Evolutionary conservation across 192 early-diverging fungal species (phyloP), one percentile per base, ranked within the genome.

Genomic region (Coemansia sp.): DNA sequence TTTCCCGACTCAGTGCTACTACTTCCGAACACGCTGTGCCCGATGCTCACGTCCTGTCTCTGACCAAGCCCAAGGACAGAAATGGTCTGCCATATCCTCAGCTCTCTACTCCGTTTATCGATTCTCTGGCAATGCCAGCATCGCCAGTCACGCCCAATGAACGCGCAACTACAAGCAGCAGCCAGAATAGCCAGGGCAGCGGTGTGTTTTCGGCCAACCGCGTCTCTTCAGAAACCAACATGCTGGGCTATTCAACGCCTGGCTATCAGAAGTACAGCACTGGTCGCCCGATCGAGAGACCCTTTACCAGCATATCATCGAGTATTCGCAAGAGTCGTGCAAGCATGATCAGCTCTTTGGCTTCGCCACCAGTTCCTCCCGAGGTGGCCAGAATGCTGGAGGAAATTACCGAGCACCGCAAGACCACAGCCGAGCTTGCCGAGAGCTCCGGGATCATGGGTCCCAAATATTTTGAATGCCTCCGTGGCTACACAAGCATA

Each of bases 401-500:
- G 36, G 59, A 70, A 36, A 61, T 79, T 33, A 67, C 58, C 4
- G 61, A 61, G 56, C 71, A 73, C 48, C 76, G 76, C 56, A 61
- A 73, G 54, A 61, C 66, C 18, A 57, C 66, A 6, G 67, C 64
- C 17, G 67, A 56, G 48, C 71, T 73, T 60, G 76, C 76, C 7
- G 49, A 57, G 22, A 79, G 50, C 48, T 56, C 71, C 3, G 76
- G 76, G 2, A 66, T 79, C 42, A 56, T 79, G 62, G 71, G 71
- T 22, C 64, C 69, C 50, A 73, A 70, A 31, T 73, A 67, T 58
- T 70, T 66, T 31, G 10, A 73, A 61, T 69, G 76, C 34, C 64
- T 79, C 34, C 76, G 71, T 18, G 76, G 76, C 31, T 79, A 73
- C 65, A 73, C 71, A 36, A 79, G 67, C 52, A 79, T 79, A 50